These are phyloP conservation scores for Xylariales sp. DNA, from an alignment of 2,329 filamentous ascomycete species.

Conservation along the genomic window DNA sequence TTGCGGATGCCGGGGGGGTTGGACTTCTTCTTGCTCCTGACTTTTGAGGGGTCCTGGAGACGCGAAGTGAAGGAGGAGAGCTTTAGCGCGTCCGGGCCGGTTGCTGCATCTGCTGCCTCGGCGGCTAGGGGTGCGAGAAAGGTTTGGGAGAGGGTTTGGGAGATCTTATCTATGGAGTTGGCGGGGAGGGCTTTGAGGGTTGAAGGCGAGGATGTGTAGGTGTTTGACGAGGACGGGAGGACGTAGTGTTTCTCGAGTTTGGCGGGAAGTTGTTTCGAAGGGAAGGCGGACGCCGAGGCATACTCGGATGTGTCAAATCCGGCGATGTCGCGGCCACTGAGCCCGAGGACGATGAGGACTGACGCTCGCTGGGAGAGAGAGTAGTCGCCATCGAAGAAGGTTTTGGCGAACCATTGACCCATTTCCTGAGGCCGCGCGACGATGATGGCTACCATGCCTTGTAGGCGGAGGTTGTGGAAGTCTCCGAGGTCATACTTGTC, in stretches of 20 bases:
- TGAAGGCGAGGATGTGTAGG: constrained; percentile 23
- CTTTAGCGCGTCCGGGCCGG: constrained; percentile 81
- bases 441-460: constrained; percentile 77
- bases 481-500: constrained; percentile 78
- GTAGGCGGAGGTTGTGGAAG: constrained; percentile 70
- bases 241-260: constrained; percentile 70
- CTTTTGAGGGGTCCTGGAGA: constrained; percentile 50
- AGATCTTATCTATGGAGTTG: constrained; percentile 64
- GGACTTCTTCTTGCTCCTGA: constrained; percentile 24
- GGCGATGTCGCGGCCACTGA: constrained; percentile 79
- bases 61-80: constrained; percentile 82
- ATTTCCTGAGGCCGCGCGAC: constrained; percentile 71
- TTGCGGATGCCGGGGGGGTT: constrained; percentile 41
- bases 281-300: constrained; percentile 55
- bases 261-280: constrained; percentile 73
- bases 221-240: constrained; percentile 22
- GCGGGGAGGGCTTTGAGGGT: constrained; percentile 47
- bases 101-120: constrained; percentile 70
- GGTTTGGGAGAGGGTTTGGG: constrained; percentile 60
- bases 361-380: constrained; percentile 79
- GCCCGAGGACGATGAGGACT: constrained; percentile 74
- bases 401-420: constrained; percentile 77
- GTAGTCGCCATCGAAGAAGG: constrained; percentile 89
- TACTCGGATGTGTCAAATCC: constrained; percentile 62
- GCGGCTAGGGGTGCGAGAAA: constrained; percentile 82